Base-by-base conservation (phyloP, 495 filamentous ascomycete species). In the Cercophora newfieldiana region DNA sequence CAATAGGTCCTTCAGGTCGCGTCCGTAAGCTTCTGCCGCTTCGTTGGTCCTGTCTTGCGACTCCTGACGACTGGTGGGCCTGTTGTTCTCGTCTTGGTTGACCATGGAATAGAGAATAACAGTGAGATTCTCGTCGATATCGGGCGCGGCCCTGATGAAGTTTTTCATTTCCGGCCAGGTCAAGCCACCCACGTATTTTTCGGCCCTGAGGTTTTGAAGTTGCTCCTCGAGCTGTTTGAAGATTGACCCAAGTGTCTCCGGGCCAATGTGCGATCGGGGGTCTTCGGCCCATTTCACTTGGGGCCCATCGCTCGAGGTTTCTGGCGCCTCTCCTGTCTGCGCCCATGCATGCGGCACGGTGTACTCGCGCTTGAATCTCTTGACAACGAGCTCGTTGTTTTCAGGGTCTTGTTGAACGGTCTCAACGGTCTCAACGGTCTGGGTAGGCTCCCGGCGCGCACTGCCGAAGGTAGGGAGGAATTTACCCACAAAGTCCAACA, bases 351-450 rank as follows among this genome's bases (percentile, higher is more conserved):
- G 29, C 4, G 61, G 50, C 37, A 57, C 12, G 25, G 59, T 53
- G 8, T 33, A 21, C 30, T 71, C 68, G 3, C 72, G 71, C 63
- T 75, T 75, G 48, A 75, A 29, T 21, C 74, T 61, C 59, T 75
- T 75, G 61, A 73, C 71, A 21, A 68, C 49, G 25, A 75, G 57
- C n/a, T 30, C 30, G 49, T 55, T 58, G 54, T 28, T 64, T 21
- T 19, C 28, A 1, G 59, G 5, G 55, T 66, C 61, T 53, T 53
- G 31, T 30, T 51, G 24, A n/a, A 30, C 54, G 2, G 54, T 33
- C 18, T 68, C 68, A 44, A 44, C 37, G n/a, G 51, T 65, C 47
- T 76, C 73, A 30, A 71, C 57, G 24, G 49, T 57, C 1, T 71
- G 68, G 30, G 8, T 16, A 19, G 25, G 4, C 22, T n/a, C 56